Evolutionary conservation across 345 rosid genomes (phyloP).

Genomic region (Capsella bursapastoris): DNA sequence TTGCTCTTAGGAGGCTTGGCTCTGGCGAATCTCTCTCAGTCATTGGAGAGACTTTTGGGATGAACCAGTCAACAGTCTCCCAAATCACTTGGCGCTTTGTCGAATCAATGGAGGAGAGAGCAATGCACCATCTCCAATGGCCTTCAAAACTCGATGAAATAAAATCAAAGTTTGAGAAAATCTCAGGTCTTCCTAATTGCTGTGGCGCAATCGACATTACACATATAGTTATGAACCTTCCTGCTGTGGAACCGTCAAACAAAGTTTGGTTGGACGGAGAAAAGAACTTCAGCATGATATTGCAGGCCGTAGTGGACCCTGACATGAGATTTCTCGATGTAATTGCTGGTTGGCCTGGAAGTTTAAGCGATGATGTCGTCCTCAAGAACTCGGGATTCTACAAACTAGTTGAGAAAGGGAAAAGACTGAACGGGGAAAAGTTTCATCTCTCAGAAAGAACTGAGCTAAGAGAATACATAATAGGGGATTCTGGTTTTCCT

Average conservation of each 20-base stretch:
- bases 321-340: conserved; percentile 77
- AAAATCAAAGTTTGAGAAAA: conserved; percentile 67
- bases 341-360: conserved; percentile 72
- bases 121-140: conserved; percentile 66
- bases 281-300: conserved; percentile 73
- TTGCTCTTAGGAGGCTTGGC: conserved; percentile 78
- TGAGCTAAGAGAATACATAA: conserved; percentile 60
- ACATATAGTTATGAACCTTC: conserved; percentile 67
- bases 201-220: conserved; percentile 75
- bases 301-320: conserved; percentile 74
- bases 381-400: conserved; percentile 65
- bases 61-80: conserved; percentile 77
- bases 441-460: conserved; percentile 48
- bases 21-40: conserved; percentile 74
- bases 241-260: conserved; percentile 61
- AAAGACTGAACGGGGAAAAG: conserved; percentile 56
- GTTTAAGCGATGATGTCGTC: conserved; percentile 61
- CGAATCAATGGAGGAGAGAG: conserved; percentile 79
- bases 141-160: conserved; percentile 59
- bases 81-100: conserved; percentile 84
- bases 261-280: conserved; percentile 68
- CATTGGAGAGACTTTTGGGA: conserved; percentile 66
- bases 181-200: conserved; percentile 68
- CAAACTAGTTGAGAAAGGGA: conserved; percentile 65
- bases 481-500: conserved; percentile 68